These are phyloP conservation scores for Trichophyton mentagrophytes DNA, from an alignment of 2,329 filamentous ascomycete genomes.

Conservation along the genomic window DNA sequence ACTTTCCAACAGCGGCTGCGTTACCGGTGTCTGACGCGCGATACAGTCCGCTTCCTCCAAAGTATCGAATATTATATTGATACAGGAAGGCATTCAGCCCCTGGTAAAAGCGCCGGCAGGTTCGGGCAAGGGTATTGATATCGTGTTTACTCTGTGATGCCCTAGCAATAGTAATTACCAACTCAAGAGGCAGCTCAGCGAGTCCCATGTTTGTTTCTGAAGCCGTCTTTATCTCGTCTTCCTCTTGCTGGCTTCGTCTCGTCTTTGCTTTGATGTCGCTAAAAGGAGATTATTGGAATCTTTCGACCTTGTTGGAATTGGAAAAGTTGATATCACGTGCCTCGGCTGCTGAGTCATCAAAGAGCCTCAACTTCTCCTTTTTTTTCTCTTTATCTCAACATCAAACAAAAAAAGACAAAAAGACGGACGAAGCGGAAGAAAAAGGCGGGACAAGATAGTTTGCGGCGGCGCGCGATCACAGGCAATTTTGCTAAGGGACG, in stretches of 20 bases:
- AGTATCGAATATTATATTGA: constrained; percentile 4
- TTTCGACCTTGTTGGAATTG: no score
- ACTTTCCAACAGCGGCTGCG: neutral
- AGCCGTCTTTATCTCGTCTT: neutral
- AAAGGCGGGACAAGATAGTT: neutral
- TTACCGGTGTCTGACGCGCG: neutral
- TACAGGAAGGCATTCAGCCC: constrained; percentile 12
- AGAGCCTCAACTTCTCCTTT: neutral
- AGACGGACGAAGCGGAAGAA: neutral
- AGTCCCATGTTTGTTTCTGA: neutral
- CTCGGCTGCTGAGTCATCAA: neutral
- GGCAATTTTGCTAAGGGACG: neutral
- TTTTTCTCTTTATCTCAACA: neutral
- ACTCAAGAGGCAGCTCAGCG: neutral
- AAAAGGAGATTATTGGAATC: no score
- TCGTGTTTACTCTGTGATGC: neutral
- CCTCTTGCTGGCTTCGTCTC: neutral
- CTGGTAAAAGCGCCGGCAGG: constrained; percentile 7
- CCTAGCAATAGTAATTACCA: neutral
- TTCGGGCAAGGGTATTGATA: constrained; percentile 10
- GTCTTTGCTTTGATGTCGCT: neutral
- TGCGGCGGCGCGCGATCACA: no score
- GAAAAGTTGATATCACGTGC: neutral
- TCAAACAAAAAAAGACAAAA: neutral
- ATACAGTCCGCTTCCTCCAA: neutral